Percentiles rank a stretch among this genome's conserved stretches.
Evolutionary conservation across 371 early-diverging fungal species (phyloP).

Genomic region (Rozella allomycis): DNA sequence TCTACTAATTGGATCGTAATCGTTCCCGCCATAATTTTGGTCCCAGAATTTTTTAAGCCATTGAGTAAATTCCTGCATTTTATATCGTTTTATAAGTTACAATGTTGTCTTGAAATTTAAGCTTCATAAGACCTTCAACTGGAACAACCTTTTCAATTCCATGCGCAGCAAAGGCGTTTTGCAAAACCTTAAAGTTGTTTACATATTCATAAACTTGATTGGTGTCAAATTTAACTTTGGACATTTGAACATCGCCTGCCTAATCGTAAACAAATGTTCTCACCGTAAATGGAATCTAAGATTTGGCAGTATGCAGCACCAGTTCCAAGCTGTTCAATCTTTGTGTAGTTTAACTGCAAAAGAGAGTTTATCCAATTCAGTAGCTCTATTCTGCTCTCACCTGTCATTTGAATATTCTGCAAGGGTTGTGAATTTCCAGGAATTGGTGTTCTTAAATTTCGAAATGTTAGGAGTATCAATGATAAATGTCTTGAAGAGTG

Average conservation of each 20-base stretch:
- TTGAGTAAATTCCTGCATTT: constrained; percentile 34
- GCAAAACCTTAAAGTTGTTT: constrained; percentile 72
- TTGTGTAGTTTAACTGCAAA: constrained; percentile 58
- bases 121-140: constrained; percentile 61
- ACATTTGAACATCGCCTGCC: neutral
- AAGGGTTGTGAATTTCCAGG: too few relatives aligned
- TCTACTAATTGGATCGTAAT: constrained; percentile 1
- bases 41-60: constrained; percentile 3
- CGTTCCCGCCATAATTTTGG: neutral
- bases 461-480: too few relatives aligned
- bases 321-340: constrained; percentile 78
- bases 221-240: constrained; percentile 1
- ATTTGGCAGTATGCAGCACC: constrained; percentile 23
- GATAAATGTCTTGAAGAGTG: too few relatives aligned
- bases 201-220: constrained; percentile 71
- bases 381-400: constrained; percentile 62
- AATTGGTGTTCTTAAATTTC: too few relatives aligned
- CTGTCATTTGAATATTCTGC: too few relatives aligned
- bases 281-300: constrained; percentile 1
- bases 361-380: constrained; percentile 80
- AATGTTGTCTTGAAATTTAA: constrained; percentile 87
- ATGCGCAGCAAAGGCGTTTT: constrained; percentile 52
- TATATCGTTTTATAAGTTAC: neutral
- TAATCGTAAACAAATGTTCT: neutral
- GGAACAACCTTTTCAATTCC: constrained; percentile 50